These are phyloP conservation scores for Penicillium italicum DNA, from an alignment of 2,329 filamentous ascomycete genomes.

Conservation along the genomic window DNA sequence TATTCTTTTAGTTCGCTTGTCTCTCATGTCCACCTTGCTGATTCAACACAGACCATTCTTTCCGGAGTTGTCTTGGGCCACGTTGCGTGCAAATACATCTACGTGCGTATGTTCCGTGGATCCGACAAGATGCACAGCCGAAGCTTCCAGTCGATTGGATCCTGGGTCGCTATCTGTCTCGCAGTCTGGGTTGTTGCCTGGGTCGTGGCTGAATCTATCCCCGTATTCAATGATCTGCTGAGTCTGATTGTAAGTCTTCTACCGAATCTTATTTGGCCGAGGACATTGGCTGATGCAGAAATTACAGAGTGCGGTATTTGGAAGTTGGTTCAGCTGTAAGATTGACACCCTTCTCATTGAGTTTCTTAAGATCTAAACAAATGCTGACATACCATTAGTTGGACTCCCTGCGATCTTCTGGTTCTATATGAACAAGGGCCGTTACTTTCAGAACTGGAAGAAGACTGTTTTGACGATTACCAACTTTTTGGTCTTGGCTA, in stretches of 20 bases:
- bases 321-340: constrained; percentile 61
- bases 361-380: background rate
- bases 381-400: constrained; percentile 22
- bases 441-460: constrained; percentile 29
- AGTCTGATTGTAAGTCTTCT: constrained; percentile 50
- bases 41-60: constrained; percentile 53
- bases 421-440: constrained; percentile 35
- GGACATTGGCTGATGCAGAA: constrained; percentile 6
- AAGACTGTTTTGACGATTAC: constrained; percentile 28
- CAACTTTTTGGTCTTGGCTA: constrained; percentile 22
- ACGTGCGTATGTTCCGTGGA: constrained; percentile 59
- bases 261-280: background rate
- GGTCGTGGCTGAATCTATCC: constrained; percentile 66
- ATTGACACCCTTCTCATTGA: background rate
- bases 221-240: constrained; percentile 64
- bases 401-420: constrained; percentile 41
- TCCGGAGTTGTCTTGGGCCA: constrained; percentile 67
- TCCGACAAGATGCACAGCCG: constrained; percentile 52
- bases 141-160: constrained; percentile 49
- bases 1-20: background rate
- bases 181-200: constrained; percentile 59
- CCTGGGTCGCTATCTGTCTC: constrained; percentile 58
- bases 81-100: constrained; percentile 64
- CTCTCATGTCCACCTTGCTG: background rate
- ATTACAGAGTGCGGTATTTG: constrained; percentile 53